Evolutionary conservation across 768 basidiomycete species (phyloP), one percentile per base, ranked within the genome.

Genomic region (Hygrocybe punicea): DNA sequence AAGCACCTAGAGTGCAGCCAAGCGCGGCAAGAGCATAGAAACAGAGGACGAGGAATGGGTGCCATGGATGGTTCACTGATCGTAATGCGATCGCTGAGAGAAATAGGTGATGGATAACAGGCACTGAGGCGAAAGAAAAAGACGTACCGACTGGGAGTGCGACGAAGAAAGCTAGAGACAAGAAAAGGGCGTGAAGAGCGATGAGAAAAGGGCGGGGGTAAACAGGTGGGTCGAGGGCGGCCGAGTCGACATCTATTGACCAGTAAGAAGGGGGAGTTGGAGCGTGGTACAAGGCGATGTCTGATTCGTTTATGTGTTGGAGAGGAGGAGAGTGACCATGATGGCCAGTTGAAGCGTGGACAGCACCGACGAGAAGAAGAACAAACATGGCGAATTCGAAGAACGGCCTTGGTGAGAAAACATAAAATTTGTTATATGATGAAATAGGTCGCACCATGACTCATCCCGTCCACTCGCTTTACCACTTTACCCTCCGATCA

Each of bases 241-340:
- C n/a, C n/a, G n/a, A n/a, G n/a, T 88, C 84, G 67, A 85, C 81
- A 69, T 95, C 93, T 61, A 87, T 81, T 13, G 88, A 85, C 70
- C 84, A 92, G 70, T 93, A 96, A 2, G 91, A 93, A 0, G 86
- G 83, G 0, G 89, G 89, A 0, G 87, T 89, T 0, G 85, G 84
- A 0, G 75, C 67, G 67, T 94, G 91, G 55, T 75, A 71, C 61
- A 82, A 67, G 33, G 83, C 74, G 10, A 57, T 33, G 17, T 42
- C 49, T 1, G 89, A 87, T 67, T 94, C 93, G 69, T 95, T 91
- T 55, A 95, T 75, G 36, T 33, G 14, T 37, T 29, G 1, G 39
- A 39, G 39, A 44, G 21, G 21, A 24, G 37, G 1, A 17, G 21
- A 23, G 24, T 14, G 29, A 29, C 21, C 14, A 6, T 17, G 42